Evolutionary conservation across 176 grass and related monocot genomes (phyloP), one percentile per base, ranked within the genome.

Genomic region (Rhynchospora breviuscula): DNA sequence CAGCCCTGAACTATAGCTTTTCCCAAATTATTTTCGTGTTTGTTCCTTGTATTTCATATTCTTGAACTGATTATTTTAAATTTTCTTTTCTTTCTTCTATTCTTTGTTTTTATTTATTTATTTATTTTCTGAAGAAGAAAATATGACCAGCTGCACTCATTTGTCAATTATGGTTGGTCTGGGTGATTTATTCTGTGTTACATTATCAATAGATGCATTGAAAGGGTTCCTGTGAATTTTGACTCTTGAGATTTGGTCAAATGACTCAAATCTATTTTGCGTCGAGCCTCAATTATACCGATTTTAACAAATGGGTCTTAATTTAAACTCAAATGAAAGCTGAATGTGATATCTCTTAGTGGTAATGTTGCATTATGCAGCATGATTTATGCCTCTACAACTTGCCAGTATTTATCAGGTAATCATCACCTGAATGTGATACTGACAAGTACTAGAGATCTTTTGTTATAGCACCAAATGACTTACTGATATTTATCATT

Each of bases 191-290:
- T 54, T 19, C 18, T 19, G 67, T 71, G 35, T 70, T 52, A 26
- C 22, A 76, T 76, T 76, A 43, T 69, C 15, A 7, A 13, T 44
- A 69, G 66, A 44, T 45, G 67, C 67, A 46, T 71, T 71, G 17
- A 29, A 56, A 78, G 49, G 13, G 6, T 78, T 57, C 33, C 49
- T 78, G 33, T 57, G 23, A 57, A 33, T 25, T 57, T 57, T 78
- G 13, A 56, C 23, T 3, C 33, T 57, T 78, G 56, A 31, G 13
- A 71, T 56, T 77, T 1, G 73, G 23, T 51, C 71, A 53, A n/a
- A n/a, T n/a, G n/a, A n/a, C n/a, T n/a, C n/a, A n/a, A 18, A 57
- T 78, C 7, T 78, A 48, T 78, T 78, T 40, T 78, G 21, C 54
- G 51, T 31, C 31, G 11, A 53, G 72, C 72, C 13, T 54, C 47